Conservation (phyloP, 192 early-diverging fungal species). For the Jimgerdemannia lactiflua region DNA sequence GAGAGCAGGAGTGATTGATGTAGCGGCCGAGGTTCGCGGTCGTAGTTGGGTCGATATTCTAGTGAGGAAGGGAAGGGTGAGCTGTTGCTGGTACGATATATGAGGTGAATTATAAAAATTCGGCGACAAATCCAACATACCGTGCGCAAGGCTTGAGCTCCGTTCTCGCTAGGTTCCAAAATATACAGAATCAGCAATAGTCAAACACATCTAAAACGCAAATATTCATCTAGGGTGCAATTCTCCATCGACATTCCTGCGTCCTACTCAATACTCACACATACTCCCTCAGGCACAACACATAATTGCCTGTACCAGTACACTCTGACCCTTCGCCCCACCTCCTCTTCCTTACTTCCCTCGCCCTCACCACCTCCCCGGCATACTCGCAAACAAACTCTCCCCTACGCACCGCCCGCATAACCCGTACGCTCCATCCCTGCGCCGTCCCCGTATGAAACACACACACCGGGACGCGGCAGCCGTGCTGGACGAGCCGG, state of each 20-base stretch:
- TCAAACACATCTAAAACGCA: background rate
- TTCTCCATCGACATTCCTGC: too few relatives aligned
- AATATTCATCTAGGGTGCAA: too few relatives aligned
- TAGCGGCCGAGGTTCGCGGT: constrained; percentile 60
- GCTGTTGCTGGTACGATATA: background rate
- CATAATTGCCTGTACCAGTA: background rate
- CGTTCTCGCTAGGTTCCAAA: background rate
- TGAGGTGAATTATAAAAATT: background rate
- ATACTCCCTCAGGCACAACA: background rate
- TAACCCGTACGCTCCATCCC: constrained; percentile 56
- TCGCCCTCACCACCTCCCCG: constrained; percentile 54
- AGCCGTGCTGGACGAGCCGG: constrained; percentile 47
- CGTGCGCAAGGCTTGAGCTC: background rate
- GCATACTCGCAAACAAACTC: constrained; percentile 59
- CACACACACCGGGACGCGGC: constrained; percentile 38
- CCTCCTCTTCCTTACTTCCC: constrained; percentile 36
- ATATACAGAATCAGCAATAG: background rate
- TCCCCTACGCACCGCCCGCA: constrained; percentile 27
- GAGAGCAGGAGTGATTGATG: constrained; percentile 65
- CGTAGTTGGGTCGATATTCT: constrained; percentile 52
- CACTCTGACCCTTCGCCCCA: constrained; percentile 25
- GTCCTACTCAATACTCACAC: background rate
- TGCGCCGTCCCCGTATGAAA: constrained; percentile 29
- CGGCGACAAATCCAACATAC: background rate
- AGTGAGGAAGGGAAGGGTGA: constrained; percentile 10